These are phyloP conservation scores for Malus asiatica DNA, from an alignment of 306 rosid species.

Conservation along the genomic window DNA sequence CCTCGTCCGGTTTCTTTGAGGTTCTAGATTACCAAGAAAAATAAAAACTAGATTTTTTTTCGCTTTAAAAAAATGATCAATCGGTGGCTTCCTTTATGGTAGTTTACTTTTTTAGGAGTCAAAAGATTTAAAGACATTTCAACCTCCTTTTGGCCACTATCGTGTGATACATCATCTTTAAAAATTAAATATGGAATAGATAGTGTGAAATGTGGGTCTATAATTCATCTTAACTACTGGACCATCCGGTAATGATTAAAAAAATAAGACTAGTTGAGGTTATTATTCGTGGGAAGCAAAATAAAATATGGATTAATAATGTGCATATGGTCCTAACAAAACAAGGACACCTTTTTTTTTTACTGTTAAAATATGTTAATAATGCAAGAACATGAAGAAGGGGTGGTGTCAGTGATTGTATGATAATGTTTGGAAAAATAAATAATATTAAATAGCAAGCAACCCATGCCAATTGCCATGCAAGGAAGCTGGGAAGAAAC, in stretches of 20 bases:
- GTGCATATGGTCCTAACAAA: background rate
- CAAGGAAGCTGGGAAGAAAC: background rate
- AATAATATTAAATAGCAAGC: background rate
- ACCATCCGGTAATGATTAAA: background rate
- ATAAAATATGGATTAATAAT: background rate
- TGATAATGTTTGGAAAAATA: background rate
- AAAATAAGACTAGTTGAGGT: background rate
- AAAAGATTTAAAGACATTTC: too few relatives aligned
- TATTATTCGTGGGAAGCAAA: background rate
- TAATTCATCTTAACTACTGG: too few relatives aligned
- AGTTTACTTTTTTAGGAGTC: too few relatives aligned
- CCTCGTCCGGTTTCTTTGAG: too few relatives aligned
- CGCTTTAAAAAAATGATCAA: too few relatives aligned
- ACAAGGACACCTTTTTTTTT: background rate
- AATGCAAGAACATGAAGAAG: background rate
- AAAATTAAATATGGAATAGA: too few relatives aligned
- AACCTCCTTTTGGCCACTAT: fast-evolving
- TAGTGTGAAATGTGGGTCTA: too few relatives aligned
- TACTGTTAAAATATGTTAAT: background rate
- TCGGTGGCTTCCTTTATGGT: too few relatives aligned
- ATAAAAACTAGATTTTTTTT: too few relatives aligned
- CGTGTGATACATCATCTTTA: too few relatives aligned
- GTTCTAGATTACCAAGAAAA: too few relatives aligned
- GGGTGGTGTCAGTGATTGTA: background rate
- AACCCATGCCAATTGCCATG: background rate